Conservation (phyloP, 805 yeast genomes). For the Wickerhamiella parazyma region DNA sequence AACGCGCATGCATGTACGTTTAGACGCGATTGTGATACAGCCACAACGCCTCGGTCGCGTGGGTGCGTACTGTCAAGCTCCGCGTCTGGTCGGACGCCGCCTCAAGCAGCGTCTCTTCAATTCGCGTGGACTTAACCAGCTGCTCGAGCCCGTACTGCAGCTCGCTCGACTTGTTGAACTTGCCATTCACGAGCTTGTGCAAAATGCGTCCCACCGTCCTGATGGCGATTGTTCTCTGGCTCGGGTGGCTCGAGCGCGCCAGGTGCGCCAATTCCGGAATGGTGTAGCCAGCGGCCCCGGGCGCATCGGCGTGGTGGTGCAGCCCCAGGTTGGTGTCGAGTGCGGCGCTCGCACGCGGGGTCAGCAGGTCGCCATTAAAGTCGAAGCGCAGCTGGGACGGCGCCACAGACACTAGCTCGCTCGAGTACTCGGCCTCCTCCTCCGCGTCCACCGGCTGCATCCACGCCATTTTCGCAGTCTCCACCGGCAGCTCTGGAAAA, state of each 20-base stretch:
- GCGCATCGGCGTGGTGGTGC: conserved; percentile 84
- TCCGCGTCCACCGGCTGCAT: conserved; percentile 50
- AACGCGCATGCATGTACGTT: too few species aligned
- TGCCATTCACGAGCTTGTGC: conserved; percentile 53
- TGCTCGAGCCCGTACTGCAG: conserved; percentile 20
- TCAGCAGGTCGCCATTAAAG: conserved; percentile 64
- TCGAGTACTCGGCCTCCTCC: conserved; percentile 31
- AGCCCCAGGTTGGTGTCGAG: conserved; percentile 53
- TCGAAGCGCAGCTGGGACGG: conserved; percentile 69
- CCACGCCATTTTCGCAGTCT: conserved; percentile 77
- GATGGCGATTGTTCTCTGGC: conserved; percentile 78
- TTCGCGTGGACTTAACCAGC: conserved; percentile 15
- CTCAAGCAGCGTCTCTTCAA: conserved; percentile 19
- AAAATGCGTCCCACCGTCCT: conserved; percentile 78
- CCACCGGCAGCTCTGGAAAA: conserved; percentile 81
- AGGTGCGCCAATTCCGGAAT: conserved; percentile 67
- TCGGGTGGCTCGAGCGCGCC: conserved; percentile 61
- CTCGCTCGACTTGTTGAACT: conserved; percentile 30
- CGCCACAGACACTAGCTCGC: conserved; percentile 34
- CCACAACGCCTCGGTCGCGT: conserved; percentile 22
- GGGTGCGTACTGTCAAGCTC: conserved; percentile 20
- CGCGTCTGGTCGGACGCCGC: conserved; percentile 19
- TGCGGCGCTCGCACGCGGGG: conserved; percentile 37
- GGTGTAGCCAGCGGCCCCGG: conserved; percentile 87
- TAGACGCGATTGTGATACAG: conserved; percentile 5